Evolutionary conservation across 75 land plant genomes (phyloP), one percentile per base, ranked within the genome.

Genomic region (Picea sitchensis): DNA sequence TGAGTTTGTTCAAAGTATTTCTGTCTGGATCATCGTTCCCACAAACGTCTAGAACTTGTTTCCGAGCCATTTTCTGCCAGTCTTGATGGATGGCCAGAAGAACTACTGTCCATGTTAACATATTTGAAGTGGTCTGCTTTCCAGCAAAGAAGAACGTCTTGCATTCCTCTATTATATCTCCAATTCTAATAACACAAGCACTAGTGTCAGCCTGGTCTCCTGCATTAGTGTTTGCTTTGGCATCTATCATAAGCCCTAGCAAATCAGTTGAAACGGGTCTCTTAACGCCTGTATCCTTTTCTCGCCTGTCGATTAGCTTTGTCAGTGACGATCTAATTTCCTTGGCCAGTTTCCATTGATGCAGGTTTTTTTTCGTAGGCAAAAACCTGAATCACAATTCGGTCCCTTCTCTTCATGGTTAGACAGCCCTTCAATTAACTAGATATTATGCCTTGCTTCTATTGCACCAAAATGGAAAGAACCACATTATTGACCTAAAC

Each of bases 121-220:
- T 54, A 56, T n/a, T 41, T 5, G 87, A 58, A 9, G 85, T 89
- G 23, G 88, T 86, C 51, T 89, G 84, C 6, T 82, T 80, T n/a
- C 91, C 91, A 15, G 86, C 88, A 67, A 89, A 83, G 80, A 81
- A 89, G 82, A 89, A 89, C 32, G 84, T 82, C 73, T 89, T 89
- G 86, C 91, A 89, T 65, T 89, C 86, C 4, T 84, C 86, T 17
- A 86, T 63, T 14, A 92, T 83, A 65, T 82, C 83, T 78, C 83
- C 75, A 80, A 81, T 84, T 21, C 44, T 58, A 31, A 75, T 8
- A 31, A 8, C 65, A 23, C 23, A 20, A 8, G 0, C 14, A 2
- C 80, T 81, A 31, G 81, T 38, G 44, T 80, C 56, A 59, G n/a
- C 51, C 21, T 44, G 44, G 6, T 12, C 73, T 60, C 78, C 51